A percentile compares a stretch with the other conserved stretches of the same genome.
These are phyloP conservation scores for Yamadazyma taylorii DNA, from an alignment of 1,139 yeast genomes.

Conservation along the genomic window DNA sequence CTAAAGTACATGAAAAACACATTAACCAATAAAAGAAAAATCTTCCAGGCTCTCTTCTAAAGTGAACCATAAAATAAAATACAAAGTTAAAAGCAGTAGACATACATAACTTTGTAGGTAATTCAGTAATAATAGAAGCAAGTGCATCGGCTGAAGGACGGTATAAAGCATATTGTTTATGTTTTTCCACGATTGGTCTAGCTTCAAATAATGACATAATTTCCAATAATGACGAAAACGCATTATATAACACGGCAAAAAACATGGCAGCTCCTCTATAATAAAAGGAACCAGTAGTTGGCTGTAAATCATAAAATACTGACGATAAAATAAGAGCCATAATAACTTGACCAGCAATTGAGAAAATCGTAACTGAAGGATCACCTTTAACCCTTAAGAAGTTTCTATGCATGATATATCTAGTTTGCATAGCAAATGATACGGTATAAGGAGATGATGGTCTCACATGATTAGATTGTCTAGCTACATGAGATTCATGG, in stretches of 20 bases:
- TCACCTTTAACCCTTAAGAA: slow-evolving; percentile 64
- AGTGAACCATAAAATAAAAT: slow-evolving; percentile 57
- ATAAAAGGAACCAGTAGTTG: slow-evolving; percentile 51
- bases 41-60: slow-evolving; percentile 59
- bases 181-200: slow-evolving; percentile 80
- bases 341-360: slow-evolving; percentile 62
- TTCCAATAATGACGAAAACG: slow-evolving; percentile 73
- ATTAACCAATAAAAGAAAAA: slow-evolving; percentile 55
- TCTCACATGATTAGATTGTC: slow-evolving; percentile 55
- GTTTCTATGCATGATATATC: slow-evolving; percentile 61
- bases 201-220: slow-evolving; percentile 68
- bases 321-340: slow-evolving; percentile 77
- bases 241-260: slow-evolving; percentile 76
- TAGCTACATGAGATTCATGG: slow-evolving; percentile 55
- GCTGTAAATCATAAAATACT: slow-evolving; percentile 62
- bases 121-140: slow-evolving; percentile 56
- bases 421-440: slow-evolving; percentile 63
- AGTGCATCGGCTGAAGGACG: slow-evolving; percentile 69
- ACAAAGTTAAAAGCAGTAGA: slow-evolving; percentile 46
- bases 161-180: slow-evolving; percentile 66
- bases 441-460: slow-evolving; percentile 64
- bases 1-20: slow-evolving; percentile 44
- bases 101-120: slow-evolving; percentile 53
- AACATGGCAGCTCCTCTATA: slow-evolving; percentile 72
- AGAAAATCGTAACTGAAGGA: slow-evolving; percentile 59